Percentiles rank a stretch among this genome's conserved stretches.
Conservation (phyloP, 768 basidiomycete genomes). For the Russula dissimulans region DNA sequence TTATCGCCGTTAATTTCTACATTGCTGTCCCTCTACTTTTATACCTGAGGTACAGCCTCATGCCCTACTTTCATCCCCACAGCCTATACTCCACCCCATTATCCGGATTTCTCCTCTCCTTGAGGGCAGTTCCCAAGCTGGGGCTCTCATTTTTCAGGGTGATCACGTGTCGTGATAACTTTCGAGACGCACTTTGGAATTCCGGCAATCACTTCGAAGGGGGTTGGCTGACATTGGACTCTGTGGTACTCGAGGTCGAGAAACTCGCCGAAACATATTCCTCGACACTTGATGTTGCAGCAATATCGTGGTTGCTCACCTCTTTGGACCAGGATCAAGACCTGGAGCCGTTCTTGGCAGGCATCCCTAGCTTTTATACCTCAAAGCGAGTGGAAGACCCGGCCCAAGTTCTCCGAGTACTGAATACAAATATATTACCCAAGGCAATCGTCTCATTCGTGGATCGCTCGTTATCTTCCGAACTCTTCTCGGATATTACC, state of each 20-base stretch:
- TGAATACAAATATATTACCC: not conserved
- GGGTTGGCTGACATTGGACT: not conserved
- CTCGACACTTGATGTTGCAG: not conserved
- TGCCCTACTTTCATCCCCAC: not conserved
- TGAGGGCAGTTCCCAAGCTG: not conserved
- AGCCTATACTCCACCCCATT: constrained; percentile 4
- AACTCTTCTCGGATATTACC: not conserved
- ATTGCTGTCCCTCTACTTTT: not conserved
- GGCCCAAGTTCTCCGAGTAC: not conserved
- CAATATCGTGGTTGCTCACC: not conserved
- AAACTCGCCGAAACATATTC: not conserved
- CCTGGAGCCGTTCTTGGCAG: not conserved
- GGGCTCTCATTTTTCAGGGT: not conserved
- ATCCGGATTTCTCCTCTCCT: not conserved
- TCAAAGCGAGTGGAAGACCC: constrained; percentile 3
- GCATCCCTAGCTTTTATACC: constrained; percentile 4
- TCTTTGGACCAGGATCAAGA: not conserved
- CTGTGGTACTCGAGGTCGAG: not conserved
- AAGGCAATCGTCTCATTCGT: constrained; percentile 3
- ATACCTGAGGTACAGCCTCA: constrained; percentile 1
- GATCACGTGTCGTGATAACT: not conserved
- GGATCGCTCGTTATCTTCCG: not conserved
- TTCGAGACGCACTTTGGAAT: not conserved
- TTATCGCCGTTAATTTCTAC: not conserved
- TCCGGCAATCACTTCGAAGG: not conserved